Evolutionary conservation across 2,329 filamentous ascomycete species (phyloP).

Genomic region (Huntiella bhutanensis): DNA sequence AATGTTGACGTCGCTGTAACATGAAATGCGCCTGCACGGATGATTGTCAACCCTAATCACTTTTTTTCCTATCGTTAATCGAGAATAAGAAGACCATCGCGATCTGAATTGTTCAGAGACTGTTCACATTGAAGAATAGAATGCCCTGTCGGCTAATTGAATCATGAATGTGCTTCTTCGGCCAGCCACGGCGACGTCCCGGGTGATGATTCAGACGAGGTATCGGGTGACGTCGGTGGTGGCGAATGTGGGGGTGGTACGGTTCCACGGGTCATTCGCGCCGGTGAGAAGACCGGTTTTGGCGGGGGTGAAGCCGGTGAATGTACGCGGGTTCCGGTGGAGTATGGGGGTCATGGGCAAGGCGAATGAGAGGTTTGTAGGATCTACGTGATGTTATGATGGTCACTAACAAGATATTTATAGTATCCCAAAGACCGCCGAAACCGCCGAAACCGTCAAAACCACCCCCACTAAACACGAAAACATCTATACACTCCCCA

Average conservation of each 20-base stretch:
- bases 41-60: no score
- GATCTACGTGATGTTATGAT: no score
- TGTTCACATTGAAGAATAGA: background rate
- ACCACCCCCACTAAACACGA: slow-evolving; percentile 35
- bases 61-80: no score
- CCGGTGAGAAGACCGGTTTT: background rate
- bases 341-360: no score
- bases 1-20: no score
- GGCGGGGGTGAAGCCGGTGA: background rate
- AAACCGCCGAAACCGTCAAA: background rate
- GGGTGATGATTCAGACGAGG: background rate
- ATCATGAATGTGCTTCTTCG: slow-evolving; percentile 10
- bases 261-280: background rate
- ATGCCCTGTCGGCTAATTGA: background rate
- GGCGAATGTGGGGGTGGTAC: background rate
- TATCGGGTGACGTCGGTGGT: background rate
- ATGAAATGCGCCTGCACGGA: no score
- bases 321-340: no score
- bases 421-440: background rate
- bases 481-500: slow-evolving; percentile 94
- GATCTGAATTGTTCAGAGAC: background rate
- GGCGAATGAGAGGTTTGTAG: no score
- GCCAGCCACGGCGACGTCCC: background rate
- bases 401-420: background rate
- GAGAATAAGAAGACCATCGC: no score